A percentile compares a stretch with the other conserved stretches of the same genome.
These are phyloP conservation scores for Fusarium bulbicola DNA, from an alignment of 2,329 filamentous ascomycete genomes.

Conservation along the genomic window DNA sequence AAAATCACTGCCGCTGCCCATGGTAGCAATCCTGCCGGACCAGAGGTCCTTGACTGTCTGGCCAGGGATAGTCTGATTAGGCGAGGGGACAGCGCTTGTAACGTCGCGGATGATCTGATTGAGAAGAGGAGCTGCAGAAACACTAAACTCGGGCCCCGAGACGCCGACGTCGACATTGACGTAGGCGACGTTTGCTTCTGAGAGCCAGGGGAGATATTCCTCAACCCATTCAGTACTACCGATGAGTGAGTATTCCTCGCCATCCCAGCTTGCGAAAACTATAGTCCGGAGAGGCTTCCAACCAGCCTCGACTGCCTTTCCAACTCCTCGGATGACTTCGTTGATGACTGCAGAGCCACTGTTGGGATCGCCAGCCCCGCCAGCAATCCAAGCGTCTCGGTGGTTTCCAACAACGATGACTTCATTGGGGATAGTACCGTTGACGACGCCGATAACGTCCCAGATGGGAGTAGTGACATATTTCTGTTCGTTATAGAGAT, in stretches of 20 bases:
- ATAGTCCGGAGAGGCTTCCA: conserved; percentile 80
- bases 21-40: conserved; percentile 68
- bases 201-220: conserved; percentile 85
- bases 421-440: conserved; percentile 84
- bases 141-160: conserved; percentile 69
- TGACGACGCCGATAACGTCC: conserved; percentile 93
- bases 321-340: conserved; percentile 80
- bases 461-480: conserved; percentile 85
- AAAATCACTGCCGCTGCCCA: conserved; percentile 79
- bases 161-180: conserved; percentile 85
- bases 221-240: conserved; percentile 95
- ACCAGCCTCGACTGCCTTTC: conserved; percentile 70
- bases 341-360: conserved; percentile 82
- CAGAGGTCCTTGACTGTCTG: conserved; percentile 79
- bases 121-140: conserved; percentile 77
- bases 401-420: conserved; percentile 93
- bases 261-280: conserved; percentile 86
- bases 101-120: conserved; percentile 77
- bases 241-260: conserved; percentile 85
- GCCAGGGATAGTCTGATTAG: conserved; percentile 77
- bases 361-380: conserved; percentile 86
- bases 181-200: conserved; percentile 78
- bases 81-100: conserved; percentile 69
- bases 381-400: conserved; percentile 87
- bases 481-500: conserved; percentile 81